Base-by-base conservation (phyloP, 2,329 filamentous ascomycete species). In the Penicillium sp. region DNA sequence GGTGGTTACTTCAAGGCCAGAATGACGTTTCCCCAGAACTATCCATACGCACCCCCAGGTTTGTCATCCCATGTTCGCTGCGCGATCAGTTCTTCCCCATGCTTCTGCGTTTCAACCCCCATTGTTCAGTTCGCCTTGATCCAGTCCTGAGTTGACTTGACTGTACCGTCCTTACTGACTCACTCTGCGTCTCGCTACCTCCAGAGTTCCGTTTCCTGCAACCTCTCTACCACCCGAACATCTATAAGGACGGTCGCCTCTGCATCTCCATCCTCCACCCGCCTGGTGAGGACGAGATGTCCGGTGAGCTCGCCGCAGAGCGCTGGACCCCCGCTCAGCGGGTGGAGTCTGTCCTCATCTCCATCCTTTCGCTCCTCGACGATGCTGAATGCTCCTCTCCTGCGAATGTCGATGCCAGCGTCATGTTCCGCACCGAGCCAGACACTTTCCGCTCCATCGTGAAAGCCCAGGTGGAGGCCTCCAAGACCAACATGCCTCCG, bases 241-340 rank as follows among this genome's bases (percentile, higher is more conserved):
- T 99, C 72, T 98, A 98, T 80, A 80, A 87, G 6, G 91, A 97
- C 75, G 94, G 94, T 70, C 89, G 89, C 68, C 85, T 98, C 48
- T 98, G 95, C 82, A 98, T 99, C 75, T 97, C 93, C 49, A 99
- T 99, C 71, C 87, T 99, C 11, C 94, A 99, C 78, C 85, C 87
- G 19, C 93, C 95, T 0, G 95, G 95, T 67, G 92, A 97, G 63
- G 94, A 98, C 73, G 87, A 90, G 68, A 94, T 93, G 83, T 97
- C 93, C 0, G 95, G 95, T 63, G 94, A 98, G 78, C 80, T 85
- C 42, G 94, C 95, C 6, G 90, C 89, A 60, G 95, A 98, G 79
- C 90, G 94, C 60, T 99, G 94, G 94, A 93, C 92, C 6, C 93
- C 95, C 1, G 88, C 95, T 4, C 94, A 98, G 76, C 91, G 93